These are phyloP conservation scores for Hymenotorrendiella dingleyae DNA, from an alignment of 2,329 filamentous ascomycete genomes.

Conservation along the genomic window DNA sequence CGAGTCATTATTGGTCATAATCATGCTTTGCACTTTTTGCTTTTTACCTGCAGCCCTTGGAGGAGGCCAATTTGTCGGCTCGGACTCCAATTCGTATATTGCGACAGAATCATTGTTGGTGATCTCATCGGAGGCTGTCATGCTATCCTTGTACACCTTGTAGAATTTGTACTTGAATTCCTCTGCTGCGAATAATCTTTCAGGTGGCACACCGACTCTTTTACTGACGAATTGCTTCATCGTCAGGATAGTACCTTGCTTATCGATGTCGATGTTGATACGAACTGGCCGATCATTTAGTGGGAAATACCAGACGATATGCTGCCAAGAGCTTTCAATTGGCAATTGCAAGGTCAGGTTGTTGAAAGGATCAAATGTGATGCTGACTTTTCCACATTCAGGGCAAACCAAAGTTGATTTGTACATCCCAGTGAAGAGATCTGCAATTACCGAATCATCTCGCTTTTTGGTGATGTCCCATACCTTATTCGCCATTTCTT, in stretches of 20 bases:
- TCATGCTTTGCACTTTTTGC: conserved; percentile 38
- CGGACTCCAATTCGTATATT: conserved; percentile 71
- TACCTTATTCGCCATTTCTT: conserved; percentile 78
- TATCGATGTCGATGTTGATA: conserved; percentile 74
- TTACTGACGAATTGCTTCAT: conserved; percentile 67
- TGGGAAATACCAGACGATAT: conserved; percentile 71
- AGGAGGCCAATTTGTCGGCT: conserved; percentile 71
- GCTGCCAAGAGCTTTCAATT: conserved; percentile 75
- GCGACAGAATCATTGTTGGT: conserved; percentile 54
- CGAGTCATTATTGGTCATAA: conserved; percentile 41
- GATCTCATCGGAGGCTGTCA: conserved; percentile 68
- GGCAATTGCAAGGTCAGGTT: conserved; percentile 88
- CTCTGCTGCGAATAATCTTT: conserved; percentile 72
- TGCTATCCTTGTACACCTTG: conserved; percentile 71
- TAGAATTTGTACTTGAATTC: conserved; percentile 82
- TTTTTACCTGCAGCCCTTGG: conserved; percentile 38
- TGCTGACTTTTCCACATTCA: conserved; percentile 87
- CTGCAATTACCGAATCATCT: conserved; percentile 91
- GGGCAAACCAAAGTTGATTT: conserved; percentile 96
- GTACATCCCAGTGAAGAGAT: conserved; percentile 96
- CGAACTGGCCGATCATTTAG: conserved; percentile 63
- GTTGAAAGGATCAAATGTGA: conserved; percentile 97
- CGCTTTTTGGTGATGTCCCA: conserved; percentile 88
- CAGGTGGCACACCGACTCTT: conserved; percentile 56
- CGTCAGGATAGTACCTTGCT: conserved; percentile 61